Base-by-base conservation (phyloP, 495 filamentous ascomycete genomes). In the Aspergillus ostianus region DNA sequence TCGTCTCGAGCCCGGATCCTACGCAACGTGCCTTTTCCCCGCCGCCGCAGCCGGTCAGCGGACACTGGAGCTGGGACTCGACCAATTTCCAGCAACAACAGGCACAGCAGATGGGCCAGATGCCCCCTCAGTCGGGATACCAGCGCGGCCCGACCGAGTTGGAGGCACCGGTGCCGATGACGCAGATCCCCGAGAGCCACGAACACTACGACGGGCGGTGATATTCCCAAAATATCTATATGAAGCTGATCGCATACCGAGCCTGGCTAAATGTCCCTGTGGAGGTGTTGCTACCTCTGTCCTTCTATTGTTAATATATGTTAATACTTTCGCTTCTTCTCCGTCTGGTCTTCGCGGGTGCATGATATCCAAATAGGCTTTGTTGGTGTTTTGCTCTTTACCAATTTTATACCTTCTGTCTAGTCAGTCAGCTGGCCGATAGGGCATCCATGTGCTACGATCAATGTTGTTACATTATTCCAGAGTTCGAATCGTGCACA, bases 31-130 rank as follows among this genome's bases (percentile, higher is more conserved):
- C 64, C 0, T 61, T 67, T 12, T 63, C 64, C 2, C 60, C 64
- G 13, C 41, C 13, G 5, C 47, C 56, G 3, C 56, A 51, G 4
- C 30, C 52, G 27, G 55, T 58, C 54, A 63, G 19, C 47, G 19
- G 61, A 2, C 62, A 64, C 21, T 72, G 68, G 67, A 68, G 59
- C 18, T 75, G 69, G 72, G 71, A 70, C 59, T 12, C 51, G 29
- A 49, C 53, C 3, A 3, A 20, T 51, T 21, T 36, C 55, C 57
- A 54, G 45, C 57, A 55, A 36, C 27, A 46, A 26, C 60, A 57
- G 48, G 10, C 54, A 13, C 51, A 21, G 41, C 23, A 61, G 36
- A 20, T 41, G 48, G 36, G 36, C 36, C 36, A 19, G 18, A 26
- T 49, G 47, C 1, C 47, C 1, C 47, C 9, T 4, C 15, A 0